Base-by-base conservation (phyloP, 2,329 filamentous ascomycete genomes). In the Ceratocystiopsis minuta region DNA sequence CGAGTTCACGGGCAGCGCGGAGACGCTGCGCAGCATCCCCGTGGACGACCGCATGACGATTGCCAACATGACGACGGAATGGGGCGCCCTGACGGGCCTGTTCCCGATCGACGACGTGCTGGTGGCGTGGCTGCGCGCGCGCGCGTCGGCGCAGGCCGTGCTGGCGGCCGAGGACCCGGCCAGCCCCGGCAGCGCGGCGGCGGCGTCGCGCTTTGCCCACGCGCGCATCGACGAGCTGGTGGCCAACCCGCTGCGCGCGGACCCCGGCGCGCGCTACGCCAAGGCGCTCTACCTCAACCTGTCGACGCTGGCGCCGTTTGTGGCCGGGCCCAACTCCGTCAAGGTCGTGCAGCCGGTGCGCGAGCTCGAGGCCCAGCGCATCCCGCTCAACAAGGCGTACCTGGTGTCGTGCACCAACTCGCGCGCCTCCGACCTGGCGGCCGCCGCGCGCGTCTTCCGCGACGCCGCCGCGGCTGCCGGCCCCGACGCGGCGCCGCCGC, bases 341-440 rank as follows among this genome's bases (percentile, higher is more conserved):
- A 95, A 95, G 59, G 64, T 94, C 0, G 76, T 80, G 0, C 93
- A 78, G 0, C 84, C 88, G 0, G 59, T 96, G 1, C 61, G 65
- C 6, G 75, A 88, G 31, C 71, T 96, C 1, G 79, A 80, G 51
- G 55, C 70, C 0, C 66, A 88, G 54, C 62, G 81, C 48, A 93
- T 96, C 56, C 69, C 73, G 39, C 60, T 96, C 17, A 63, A 95
- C 63, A 85, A 81, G 55, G 86, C 83, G 0, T 95, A 94, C 32
- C 66, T 95, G 0, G 79, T 95, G 0, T 86, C 79, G 0, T 96
- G 88, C 65, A 96, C 88, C 6, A 95, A 95, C 61, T 78, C 75
- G 0, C 69, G 88, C 39, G 72, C 76, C 11, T 86, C 82, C 0
- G 88, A 96, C 56, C 66, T 96, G 14, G 76, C 75, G 0, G 77